Conservation (phyloP, 805 yeast genomes). For the Middelhovenomyces tepae region DNA sequence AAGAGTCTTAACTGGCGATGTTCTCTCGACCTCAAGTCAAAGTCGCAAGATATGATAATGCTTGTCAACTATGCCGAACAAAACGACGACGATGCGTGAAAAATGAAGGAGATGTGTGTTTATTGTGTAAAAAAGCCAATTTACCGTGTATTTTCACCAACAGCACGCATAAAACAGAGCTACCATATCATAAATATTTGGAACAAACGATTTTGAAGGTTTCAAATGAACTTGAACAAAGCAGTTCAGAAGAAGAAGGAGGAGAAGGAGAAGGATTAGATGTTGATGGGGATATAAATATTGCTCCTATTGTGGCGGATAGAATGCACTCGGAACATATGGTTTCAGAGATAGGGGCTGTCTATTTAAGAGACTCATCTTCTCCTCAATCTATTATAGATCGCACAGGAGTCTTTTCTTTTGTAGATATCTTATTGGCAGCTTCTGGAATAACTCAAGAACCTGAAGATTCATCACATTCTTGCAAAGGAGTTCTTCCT, state of each 20-base stretch:
- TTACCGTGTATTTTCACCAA: constrained; percentile 7
- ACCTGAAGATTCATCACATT: not conserved
- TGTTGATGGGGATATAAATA: too few relatives aligned
- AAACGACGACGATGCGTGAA: constrained; percentile 8
- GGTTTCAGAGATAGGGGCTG: constrained; percentile 10
- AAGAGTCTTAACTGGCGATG: too few relatives aligned
- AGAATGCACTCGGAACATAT: constrained; percentile 8
- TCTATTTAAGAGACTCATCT: constrained; percentile 8
- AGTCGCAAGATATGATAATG: constrained; percentile 9
- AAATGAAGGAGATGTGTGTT: constrained; percentile 3
- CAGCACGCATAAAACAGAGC: constrained; percentile 4
- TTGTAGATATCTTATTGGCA: constrained; percentile 6
- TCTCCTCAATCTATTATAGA: constrained; percentile 9
- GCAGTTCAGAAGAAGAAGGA: constrained; percentile 4
- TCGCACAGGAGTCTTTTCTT: constrained; percentile 6
- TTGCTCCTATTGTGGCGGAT: too few relatives aligned
- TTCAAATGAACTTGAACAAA: too few relatives aligned
- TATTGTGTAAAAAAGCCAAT: constrained; percentile 4
- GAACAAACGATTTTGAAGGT: too few relatives aligned
- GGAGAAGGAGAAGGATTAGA: constrained; percentile 3
- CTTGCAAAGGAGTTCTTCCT: not conserved
- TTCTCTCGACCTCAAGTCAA: constrained; percentile 5
- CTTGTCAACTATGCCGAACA: constrained; percentile 9
- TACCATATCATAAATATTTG: constrained; percentile 7
- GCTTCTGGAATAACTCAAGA: constrained; percentile 4